A percentile compares a stretch with the other conserved stretches of the same genome.
Evolutionary conservation across 1,284 basidiomycete species (phyloP).

Genomic region (Puccinia hordei): DNA sequence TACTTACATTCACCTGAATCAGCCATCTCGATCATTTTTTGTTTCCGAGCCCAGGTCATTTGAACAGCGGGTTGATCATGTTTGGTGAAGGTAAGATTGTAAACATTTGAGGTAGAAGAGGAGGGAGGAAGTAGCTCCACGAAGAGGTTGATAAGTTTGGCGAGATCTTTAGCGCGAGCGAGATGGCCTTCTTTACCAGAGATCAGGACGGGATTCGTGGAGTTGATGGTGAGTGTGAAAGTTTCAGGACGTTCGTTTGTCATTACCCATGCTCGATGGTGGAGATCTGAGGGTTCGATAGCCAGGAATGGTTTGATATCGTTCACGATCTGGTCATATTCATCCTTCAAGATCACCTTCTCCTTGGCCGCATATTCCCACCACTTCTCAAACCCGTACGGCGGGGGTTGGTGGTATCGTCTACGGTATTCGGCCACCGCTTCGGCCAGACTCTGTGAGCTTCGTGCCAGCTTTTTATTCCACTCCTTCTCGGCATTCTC

Average conservation of each 20-base stretch:
- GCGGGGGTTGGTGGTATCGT: slow-evolving; percentile 39
- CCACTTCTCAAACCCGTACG: slow-evolving; percentile 49
- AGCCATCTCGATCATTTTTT: slow-evolving; percentile 50
- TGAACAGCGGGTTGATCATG: slow-evolving; percentile 51
- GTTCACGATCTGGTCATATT: slow-evolving; percentile 46
- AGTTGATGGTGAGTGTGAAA: slow-evolving; percentile 36
- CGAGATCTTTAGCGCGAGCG: slow-evolving; percentile 45
- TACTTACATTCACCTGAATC: slow-evolving; percentile 47
- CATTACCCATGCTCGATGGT: slow-evolving; percentile 46
- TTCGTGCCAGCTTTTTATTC: slow-evolving; percentile 13
- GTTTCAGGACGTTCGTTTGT: slow-evolving; percentile 48
- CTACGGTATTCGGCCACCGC: slow-evolving; percentile 33
- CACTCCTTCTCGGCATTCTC: slow-evolving; percentile 25
- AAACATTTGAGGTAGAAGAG: neutral
- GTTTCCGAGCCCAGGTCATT: slow-evolving; percentile 47
- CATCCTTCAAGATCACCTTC: slow-evolving; percentile 45
- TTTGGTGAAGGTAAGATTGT: slow-evolving; percentile 47
- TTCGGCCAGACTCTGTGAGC: slow-evolving; percentile 28
- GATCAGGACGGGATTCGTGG: slow-evolving; percentile 2
- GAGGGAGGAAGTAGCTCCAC: neutral
- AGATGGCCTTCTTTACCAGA: slow-evolving; percentile 31
- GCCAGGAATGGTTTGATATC: slow-evolving; percentile 46
- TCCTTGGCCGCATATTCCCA: slow-evolving; percentile 33
- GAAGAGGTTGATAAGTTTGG: slow-evolving; percentile 40
- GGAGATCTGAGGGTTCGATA: slow-evolving; percentile 30